Percentiles rank a stretch among this genome's conserved stretches.
These are phyloP conservation scores for Colletotrichum kahawae DNA, from an alignment of 2,329 filamentous ascomycete genomes.

Conservation along the genomic window DNA sequence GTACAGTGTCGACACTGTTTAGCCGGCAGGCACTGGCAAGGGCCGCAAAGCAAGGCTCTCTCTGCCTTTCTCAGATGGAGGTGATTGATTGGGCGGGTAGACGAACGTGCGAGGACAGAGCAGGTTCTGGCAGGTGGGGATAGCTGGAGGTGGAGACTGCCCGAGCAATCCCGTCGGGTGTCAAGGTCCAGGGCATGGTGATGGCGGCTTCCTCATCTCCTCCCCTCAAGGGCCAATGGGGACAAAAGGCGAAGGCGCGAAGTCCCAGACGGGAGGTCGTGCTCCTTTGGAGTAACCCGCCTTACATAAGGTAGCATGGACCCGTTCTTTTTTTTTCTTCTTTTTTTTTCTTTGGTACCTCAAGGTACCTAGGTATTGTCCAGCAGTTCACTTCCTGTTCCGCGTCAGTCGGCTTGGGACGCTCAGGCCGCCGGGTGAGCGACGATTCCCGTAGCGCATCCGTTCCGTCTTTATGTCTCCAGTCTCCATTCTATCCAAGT, in stretches of 20 bases:
- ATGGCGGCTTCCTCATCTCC: background rate
- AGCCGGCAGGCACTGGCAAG: background rate
- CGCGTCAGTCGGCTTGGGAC: background rate
- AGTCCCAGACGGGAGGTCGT: slow-evolving; percentile 13
- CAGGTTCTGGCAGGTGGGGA: background rate
- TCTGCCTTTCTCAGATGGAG: too few species aligned
- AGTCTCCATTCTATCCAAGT: background rate
- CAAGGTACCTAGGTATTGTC: background rate
- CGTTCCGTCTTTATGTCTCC: background rate
- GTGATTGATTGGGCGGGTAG: background rate
- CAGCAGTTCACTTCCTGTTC: background rate
- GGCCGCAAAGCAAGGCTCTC: background rate
- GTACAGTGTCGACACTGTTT: slow-evolving; percentile 6
- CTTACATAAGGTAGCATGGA: background rate
- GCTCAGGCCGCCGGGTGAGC: slow-evolving; percentile 21
- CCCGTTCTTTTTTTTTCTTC: too few species aligned
- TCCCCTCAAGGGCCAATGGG: background rate
- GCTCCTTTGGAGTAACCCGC: background rate
- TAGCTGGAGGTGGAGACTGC: background rate
- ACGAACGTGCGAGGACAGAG: background rate
- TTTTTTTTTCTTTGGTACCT: too few species aligned
- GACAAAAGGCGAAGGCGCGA: background rate
- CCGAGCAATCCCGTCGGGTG: background rate
- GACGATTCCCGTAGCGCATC: slow-evolving; percentile 15
- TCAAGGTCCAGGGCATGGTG: background rate